These are phyloP conservation scores for Pythium periplocum DNA, from an alignment of 352 stramenopile genomes.

Conservation along the genomic window DNA sequence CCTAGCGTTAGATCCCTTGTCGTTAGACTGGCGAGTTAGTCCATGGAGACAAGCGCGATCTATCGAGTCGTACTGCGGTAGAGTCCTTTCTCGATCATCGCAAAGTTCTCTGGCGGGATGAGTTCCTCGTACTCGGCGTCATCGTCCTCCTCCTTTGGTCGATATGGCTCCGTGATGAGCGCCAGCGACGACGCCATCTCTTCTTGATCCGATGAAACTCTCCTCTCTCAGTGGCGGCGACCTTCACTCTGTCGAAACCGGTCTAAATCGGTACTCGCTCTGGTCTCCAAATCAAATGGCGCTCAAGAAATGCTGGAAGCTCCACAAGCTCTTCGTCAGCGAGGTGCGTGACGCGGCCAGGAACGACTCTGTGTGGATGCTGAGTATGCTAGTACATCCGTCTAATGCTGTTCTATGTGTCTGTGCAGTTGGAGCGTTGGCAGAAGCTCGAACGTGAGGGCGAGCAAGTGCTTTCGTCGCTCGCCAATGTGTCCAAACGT, in stretches of 20 bases:
- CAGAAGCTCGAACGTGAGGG: conserved; percentile 52
- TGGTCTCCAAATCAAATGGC: conserved; percentile 19
- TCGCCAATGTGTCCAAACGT: conserved; percentile 60
- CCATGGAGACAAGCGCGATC: background rate
- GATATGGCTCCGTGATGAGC: conserved; percentile 7
- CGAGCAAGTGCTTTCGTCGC: conserved; percentile 54
- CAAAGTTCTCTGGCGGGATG: conserved; percentile 86
- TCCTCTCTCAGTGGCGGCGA: too few species aligned
- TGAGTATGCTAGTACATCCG: too few species aligned
- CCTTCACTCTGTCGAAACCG: too few species aligned
- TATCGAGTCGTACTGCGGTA: conserved; percentile 54
- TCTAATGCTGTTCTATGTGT: too few species aligned
- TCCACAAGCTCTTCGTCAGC: conserved; percentile 58
- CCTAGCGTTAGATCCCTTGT: conserved; percentile 14
- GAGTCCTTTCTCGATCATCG: conserved; percentile 83
- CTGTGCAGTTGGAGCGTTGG: conserved; percentile 27
- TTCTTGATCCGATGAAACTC: too few species aligned
- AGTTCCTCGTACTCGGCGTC: conserved; percentile 77
- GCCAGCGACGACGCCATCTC: conserved; percentile 5
- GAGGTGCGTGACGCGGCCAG: conserved; percentile 24
- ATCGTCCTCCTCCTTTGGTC: conserved; percentile 47
- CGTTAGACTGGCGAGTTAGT: background rate
- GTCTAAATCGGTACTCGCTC: too few species aligned
- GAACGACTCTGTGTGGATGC: background rate
- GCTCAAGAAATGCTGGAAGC: conserved; percentile 56